Evolutionary conservation across 768 basidiomycete species (phyloP), one percentile per base, ranked within the genome.

Genomic region (Sistotremastrum suecicum): DNA sequence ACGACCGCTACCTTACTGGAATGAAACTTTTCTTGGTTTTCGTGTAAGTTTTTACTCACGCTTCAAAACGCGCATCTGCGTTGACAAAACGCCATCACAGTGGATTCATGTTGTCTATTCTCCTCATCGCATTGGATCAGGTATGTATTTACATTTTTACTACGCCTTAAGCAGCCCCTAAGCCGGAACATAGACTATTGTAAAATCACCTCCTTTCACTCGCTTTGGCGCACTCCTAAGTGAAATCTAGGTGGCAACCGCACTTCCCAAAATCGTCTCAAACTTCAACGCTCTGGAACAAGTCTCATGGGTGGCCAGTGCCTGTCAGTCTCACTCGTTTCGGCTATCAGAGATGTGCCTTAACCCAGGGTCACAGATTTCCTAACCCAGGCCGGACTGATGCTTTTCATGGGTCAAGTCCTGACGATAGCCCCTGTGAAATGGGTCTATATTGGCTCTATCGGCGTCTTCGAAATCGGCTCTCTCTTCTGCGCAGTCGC

Each of bases 381-480:
- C 52, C 48, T 58, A n/a, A 56, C 62, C 11, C 55, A 53, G 33
- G 53, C 53, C 11, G 53, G 53, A 36, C 55, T 59, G 48, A 47
- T 63, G 42, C 52, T 63, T 42, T 47, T 55, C 28, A 56, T 51
- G 43, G 64, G 62, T 20, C 62, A 62, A 41, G 30, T 61, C 8
- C 48, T 62, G 5, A 57, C 53, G n/a, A 54, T 65, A 42, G 54
- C 49, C 34, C 51, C 60, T 4, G 59, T 59, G 8, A 66, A 66
- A 48, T 56, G 45, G 43, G 59, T 60, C 12, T 58, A 51, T 41
- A 37, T 56, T 12, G 40, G 39, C 34, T 43, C 50, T 6, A 53
- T 58, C n/a, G 35, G 48, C 53, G 50, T 69, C 45, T 71, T 72
- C 52, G 70, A 72, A 50, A 49, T 71, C 28, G 71, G 72, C 4